Conservation (phyloP, 345 rosid species). For the Sapria himalayana region DNA sequence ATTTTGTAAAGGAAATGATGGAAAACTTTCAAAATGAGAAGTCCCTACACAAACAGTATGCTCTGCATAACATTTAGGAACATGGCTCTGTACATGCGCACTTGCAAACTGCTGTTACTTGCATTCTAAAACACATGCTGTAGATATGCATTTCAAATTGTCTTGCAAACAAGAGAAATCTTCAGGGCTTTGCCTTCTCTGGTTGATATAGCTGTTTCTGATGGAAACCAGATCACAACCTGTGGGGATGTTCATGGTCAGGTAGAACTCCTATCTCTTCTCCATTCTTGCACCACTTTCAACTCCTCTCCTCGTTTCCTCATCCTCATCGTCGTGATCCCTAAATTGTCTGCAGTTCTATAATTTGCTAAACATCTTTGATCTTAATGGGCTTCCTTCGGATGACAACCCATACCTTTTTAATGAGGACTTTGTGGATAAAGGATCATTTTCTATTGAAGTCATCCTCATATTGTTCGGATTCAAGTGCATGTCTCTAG, state of each 20-base stretch:
- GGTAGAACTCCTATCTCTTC: too few relatives aligned
- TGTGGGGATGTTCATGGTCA: slow-evolving; percentile 99
- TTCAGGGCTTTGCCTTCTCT: slow-evolving; percentile 58
- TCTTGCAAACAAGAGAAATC: slow-evolving; percentile 69
- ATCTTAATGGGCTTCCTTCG: slow-evolving; percentile 91
- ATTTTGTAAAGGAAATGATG: slow-evolving; percentile 85
- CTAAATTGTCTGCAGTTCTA: slow-evolving; percentile 80
- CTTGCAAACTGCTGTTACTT: too few relatives aligned
- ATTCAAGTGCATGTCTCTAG: slow-evolving; percentile 78
- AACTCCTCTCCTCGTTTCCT: too few relatives aligned
- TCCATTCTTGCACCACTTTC: too few relatives aligned
- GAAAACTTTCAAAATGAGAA: slow-evolving; percentile 84
- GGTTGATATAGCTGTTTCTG: slow-evolving; percentile 57
- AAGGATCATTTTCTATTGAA: slow-evolving; percentile 91
- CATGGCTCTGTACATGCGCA: too few relatives aligned
- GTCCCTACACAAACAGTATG: slow-evolving; percentile 68
- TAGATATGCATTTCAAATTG: slow-evolving; percentile 86
- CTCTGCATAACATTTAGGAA: too few relatives aligned
- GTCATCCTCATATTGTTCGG: slow-evolving; percentile 89
- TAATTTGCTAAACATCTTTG: slow-evolving; percentile 77
- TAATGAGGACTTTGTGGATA: slow-evolving; percentile 94
- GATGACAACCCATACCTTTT: slow-evolving; percentile 92
- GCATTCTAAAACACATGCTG: slow-evolving; percentile 9
- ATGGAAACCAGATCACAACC: slow-evolving; percentile 57
- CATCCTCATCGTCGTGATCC: too few relatives aligned